These are phyloP conservation scores for Stachybotrys chlorohalonatus DNA, from an alignment of 2,329 filamentous ascomycete genomes.

Conservation along the genomic window DNA sequence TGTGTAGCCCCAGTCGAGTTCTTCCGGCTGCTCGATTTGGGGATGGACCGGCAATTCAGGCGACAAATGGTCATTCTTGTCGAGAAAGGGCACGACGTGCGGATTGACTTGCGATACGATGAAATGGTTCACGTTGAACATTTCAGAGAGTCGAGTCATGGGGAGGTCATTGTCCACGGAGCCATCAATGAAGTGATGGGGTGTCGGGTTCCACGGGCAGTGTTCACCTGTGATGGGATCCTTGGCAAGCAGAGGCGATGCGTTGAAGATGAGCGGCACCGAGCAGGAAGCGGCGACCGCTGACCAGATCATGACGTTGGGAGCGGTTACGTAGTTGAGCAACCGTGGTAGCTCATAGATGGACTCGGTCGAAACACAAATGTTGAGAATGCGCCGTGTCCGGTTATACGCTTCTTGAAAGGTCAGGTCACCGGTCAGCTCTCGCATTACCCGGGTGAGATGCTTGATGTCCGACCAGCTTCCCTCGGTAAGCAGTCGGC, in stretches of 20 bases:
- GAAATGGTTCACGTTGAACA: conserved; percentile 98
- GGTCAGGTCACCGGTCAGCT: conserved; percentile 77
- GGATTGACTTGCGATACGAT: conserved; percentile 97
- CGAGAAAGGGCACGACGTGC: conserved; percentile 80
- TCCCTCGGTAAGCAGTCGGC: conserved; percentile 69
- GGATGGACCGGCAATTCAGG: conserved; percentile 21
- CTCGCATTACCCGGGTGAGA: conserved; percentile 71
- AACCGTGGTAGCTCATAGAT: conserved; percentile 80
- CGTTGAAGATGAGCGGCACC: conserved; percentile 76
- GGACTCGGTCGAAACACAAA: conserved; percentile 81
- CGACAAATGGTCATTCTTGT: conserved; percentile 57
- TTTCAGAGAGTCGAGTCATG: conserved; percentile 79
- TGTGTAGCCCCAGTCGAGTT: conserved; percentile 52
- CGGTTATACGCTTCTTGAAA: conserved; percentile 95
- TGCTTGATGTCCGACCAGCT: conserved; percentile 80
- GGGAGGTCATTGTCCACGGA: conserved; percentile 92
- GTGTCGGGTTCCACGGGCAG: conserved; percentile 75
- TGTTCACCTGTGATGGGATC: conserved; percentile 71
- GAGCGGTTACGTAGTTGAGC: conserved; percentile 87
- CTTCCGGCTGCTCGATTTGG: conserved; percentile 20
- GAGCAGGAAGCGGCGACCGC: conserved; percentile 95
- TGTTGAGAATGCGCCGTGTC: conserved; percentile 86
- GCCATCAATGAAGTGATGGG: conserved; percentile 85
- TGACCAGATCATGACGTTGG: conserved; percentile 93
- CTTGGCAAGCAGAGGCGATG: conserved; percentile 72